A percentile compares a stretch with the other conserved stretches of the same genome.
Conservation (phyloP, 2,329 filamentous ascomycete genomes). For the Aspergillus transmontanensis region DNA sequence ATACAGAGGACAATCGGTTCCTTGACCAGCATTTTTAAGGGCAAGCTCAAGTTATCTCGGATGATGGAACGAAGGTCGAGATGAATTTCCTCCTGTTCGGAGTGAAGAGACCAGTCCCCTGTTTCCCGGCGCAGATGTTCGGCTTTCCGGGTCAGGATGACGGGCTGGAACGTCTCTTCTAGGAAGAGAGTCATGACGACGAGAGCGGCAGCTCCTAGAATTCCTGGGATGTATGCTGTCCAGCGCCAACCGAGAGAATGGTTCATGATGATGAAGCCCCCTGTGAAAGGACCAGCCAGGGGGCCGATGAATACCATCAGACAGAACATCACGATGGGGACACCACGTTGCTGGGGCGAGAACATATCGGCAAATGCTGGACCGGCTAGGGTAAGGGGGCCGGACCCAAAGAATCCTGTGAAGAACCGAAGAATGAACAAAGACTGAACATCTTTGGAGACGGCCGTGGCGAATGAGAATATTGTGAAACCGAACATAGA, state of each 20-base stretch:
- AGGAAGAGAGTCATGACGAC: slow-evolving; percentile 41
- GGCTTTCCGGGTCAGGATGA: slow-evolving; percentile 55
- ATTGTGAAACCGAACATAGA: neutral
- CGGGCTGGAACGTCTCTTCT: slow-evolving; percentile 55
- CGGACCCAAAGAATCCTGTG: neutral
- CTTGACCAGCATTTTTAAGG: slow-evolving; percentile 39
- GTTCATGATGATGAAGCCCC: slow-evolving; percentile 55
- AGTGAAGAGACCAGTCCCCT: slow-evolving; percentile 39
- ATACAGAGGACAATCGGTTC: slow-evolving; percentile 42
- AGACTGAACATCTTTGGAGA: slow-evolving; percentile 1
- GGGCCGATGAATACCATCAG: slow-evolving; percentile 56
- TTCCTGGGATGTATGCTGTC: slow-evolving; percentile 50
- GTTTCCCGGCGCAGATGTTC: slow-evolving; percentile 52
- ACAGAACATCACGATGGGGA: slow-evolving; percentile 51
- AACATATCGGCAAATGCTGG: slow-evolving; percentile 62
- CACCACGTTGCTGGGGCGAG: slow-evolving; percentile 48
- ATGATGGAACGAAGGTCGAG: neutral
- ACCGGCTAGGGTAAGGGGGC: neutral
- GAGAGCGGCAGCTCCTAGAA: slow-evolving; percentile 53
- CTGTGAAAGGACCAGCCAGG: slow-evolving; percentile 55
- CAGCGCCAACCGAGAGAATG: slow-evolving; percentile 51
- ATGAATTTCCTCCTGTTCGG: neutral
- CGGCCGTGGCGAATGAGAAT: slow-evolving; percentile 1
- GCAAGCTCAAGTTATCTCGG: neutral
- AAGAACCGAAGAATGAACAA: slow-evolving; percentile 1